phyloP scores from a whole-genome alignment of 495 filamentous ascomycete genomes.

The Stereocaulon alpinum region DNA sequence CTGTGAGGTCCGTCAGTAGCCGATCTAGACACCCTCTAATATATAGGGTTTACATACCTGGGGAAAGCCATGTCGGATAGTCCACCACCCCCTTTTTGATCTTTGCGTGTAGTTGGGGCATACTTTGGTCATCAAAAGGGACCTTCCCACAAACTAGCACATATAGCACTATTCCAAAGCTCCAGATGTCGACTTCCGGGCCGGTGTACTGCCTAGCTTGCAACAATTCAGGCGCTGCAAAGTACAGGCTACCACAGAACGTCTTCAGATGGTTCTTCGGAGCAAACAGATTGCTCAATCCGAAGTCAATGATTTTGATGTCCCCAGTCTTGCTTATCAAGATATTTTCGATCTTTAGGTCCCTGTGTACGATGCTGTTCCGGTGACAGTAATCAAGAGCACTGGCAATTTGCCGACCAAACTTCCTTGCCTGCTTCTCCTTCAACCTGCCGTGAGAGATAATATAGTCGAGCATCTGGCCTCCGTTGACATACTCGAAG shows the following conservation, averaged over 20 bases:
- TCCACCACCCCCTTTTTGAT: slow-evolving; percentile 97
- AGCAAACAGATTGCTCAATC: slow-evolving; percentile 91
- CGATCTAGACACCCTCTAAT: background rate
- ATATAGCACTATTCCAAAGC: slow-evolving; percentile 98
- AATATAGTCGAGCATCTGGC: slow-evolving; percentile 99
- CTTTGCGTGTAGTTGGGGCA: slow-evolving; percentile 96
- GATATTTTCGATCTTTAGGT: slow-evolving; percentile 99
- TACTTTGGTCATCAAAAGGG: slow-evolving; percentile 97
- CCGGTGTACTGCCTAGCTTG: slow-evolving; percentile 92
- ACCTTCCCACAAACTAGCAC: slow-evolving; percentile 97
- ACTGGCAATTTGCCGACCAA: slow-evolving; percentile 93
- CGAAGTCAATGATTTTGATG: slow-evolving; percentile 99
- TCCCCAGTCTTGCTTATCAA: slow-evolving; percentile 98
- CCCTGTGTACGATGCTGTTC: slow-evolving; percentile 96
- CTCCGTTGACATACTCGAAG: slow-evolving; percentile 98
- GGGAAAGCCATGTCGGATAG: slow-evolving; percentile 84
- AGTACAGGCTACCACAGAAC: slow-evolving; percentile 96
- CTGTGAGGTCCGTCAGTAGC: slow-evolving; percentile 39
- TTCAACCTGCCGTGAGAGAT: slow-evolving; percentile 96
- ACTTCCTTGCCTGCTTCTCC: slow-evolving; percentile 97
- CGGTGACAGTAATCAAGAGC: slow-evolving; percentile 98
- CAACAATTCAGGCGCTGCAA: slow-evolving; percentile 89
- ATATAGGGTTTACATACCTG: slow-evolving; percentile 47
- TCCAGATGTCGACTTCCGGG: slow-evolving; percentile 97
- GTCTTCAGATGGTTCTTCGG: slow-evolving; percentile 84